Evolutionary conservation across 1,284 basidiomycete genomes (phyloP).

Genomic region (Inonotus obliquus): DNA sequence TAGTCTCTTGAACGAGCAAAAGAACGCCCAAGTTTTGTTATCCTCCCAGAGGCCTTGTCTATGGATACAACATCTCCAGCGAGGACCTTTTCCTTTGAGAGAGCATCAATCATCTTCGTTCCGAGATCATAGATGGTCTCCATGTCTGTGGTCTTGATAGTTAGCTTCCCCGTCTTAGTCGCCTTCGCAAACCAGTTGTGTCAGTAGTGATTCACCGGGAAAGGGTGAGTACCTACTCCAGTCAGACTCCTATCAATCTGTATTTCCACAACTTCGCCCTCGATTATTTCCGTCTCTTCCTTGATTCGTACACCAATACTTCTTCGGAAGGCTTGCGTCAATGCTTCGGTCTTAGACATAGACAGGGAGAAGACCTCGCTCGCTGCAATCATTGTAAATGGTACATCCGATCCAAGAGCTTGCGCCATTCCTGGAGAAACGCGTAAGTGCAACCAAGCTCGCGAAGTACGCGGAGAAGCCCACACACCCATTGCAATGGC

Average conservation of each 20-base stretch:
- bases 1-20: constrained; percentile 97
- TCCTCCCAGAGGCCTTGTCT: constrained; percentile 96
- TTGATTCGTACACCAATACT: constrained; percentile 97
- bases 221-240: constrained; percentile 58
- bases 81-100: constrained; percentile 95
- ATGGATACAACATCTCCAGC: constrained; percentile 96
- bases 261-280: constrained; percentile 98
- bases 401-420: constrained; percentile 88
- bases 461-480: neutral
- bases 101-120: constrained; percentile 97
- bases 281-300: constrained; percentile 96
- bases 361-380: constrained; percentile 97
- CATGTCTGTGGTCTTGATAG: constrained; percentile 99
- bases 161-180: constrained; percentile 96
- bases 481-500: constrained; percentile 89
- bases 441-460: constrained; percentile 6
- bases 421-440: constrained; percentile 86
- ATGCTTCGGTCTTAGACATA: constrained; percentile 98
- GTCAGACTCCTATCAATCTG: constrained; percentile 97
- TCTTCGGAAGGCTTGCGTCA: constrained; percentile 93
- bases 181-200: constrained; percentile 50
- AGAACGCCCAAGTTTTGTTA: constrained; percentile 92
- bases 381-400: constrained; percentile 95
- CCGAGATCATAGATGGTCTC: constrained; percentile 99
- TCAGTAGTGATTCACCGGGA: constrained; percentile 7